These are phyloP conservation scores for Fusarium udum DNA, from an alignment of 2,329 filamentous ascomycete species.

Conservation along the genomic window DNA sequence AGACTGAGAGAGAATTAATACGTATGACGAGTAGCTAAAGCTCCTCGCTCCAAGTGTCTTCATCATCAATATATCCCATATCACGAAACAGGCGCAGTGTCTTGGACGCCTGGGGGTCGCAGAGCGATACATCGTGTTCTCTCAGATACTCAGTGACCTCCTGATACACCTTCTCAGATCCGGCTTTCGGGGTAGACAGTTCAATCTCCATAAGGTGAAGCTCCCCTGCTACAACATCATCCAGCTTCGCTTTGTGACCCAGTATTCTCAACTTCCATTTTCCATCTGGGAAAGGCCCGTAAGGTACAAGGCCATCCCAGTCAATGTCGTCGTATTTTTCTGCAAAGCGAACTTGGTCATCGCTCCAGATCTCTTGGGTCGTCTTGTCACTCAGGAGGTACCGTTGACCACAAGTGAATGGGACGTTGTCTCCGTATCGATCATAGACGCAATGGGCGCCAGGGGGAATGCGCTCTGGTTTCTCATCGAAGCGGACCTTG, in stretches of 20 bases:
- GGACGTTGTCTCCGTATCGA: conserved; percentile 25
- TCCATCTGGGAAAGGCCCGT: conserved; percentile 28
- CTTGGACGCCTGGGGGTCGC: conserved; percentile 30
- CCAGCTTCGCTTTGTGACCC: conserved; percentile 32
- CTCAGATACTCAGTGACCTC: conserved; percentile 16
- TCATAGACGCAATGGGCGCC: conserved; percentile 33
- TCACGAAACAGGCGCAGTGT: conserved; percentile 28
- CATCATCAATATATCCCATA: conserved; percentile 16
- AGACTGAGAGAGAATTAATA: not conserved
- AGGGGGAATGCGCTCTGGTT: not conserved
- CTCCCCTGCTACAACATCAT: conserved; percentile 30
- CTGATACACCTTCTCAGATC: conserved; percentile 16
- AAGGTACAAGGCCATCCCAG: conserved; percentile 27
- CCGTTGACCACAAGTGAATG: conserved; percentile 28
- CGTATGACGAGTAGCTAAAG: not conserved
- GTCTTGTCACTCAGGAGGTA: conserved; percentile 7
- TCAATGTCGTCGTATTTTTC: conserved; percentile 32
- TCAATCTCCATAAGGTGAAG: conserved; percentile 39
- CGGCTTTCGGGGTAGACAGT: conserved; percentile 16
- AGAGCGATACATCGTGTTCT: conserved; percentile 24
- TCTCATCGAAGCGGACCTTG: conserved; percentile 31
- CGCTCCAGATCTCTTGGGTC: conserved; percentile 22
- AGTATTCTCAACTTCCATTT: conserved; percentile 35
- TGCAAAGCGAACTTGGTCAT: conserved; percentile 31
- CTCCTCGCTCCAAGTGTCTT: not conserved